A percentile compares a stretch with the other conserved stretches of the same genome.
These are phyloP conservation scores for Luffa aegyptiaca DNA, from an alignment of 306 rosid species.

Conservation along the genomic window DNA sequence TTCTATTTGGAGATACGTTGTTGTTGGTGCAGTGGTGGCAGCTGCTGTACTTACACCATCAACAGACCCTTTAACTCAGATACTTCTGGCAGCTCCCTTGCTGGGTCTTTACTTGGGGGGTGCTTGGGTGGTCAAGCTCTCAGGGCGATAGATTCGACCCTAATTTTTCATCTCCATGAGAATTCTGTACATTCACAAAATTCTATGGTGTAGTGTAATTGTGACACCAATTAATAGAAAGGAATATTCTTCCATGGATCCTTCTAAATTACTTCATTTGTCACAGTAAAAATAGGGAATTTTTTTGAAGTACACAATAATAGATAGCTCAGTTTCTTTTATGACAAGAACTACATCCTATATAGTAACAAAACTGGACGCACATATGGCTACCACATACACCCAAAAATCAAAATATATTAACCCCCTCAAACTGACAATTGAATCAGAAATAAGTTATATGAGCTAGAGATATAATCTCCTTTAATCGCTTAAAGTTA, in stretches of 20 bases:
- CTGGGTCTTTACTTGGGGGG: conserved; percentile 89
- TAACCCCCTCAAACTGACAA: not conserved
- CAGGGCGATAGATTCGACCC: conserved; percentile 39
- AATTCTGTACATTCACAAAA: conserved; percentile 30
- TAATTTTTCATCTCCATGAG: not conserved
- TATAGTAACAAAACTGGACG: not conserved
- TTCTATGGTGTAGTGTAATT: not conserved
- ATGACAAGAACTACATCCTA: not conserved
- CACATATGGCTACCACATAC: not conserved
- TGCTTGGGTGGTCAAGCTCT: conserved; percentile 87
- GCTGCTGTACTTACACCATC: conserved; percentile 88
- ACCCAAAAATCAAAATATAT: not conserved
- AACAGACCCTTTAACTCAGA: conserved; percentile 84
- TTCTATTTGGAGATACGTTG: conserved; percentile 92
- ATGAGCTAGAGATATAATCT: not conserved
- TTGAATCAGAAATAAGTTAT: not conserved
- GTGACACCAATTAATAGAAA: not conserved
- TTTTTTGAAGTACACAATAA: not conserved
- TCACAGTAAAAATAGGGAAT: not conserved
- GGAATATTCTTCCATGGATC: no score
- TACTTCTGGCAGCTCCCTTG: conserved; percentile 73
- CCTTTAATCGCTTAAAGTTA: conserved; percentile 28
- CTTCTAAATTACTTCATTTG: not conserved
- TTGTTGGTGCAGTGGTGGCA: conserved; percentile 86
- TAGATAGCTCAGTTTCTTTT: not conserved